Conservation (phyloP, 768 basidiomycete genomes). For the Tulasnella sp. region DNA sequence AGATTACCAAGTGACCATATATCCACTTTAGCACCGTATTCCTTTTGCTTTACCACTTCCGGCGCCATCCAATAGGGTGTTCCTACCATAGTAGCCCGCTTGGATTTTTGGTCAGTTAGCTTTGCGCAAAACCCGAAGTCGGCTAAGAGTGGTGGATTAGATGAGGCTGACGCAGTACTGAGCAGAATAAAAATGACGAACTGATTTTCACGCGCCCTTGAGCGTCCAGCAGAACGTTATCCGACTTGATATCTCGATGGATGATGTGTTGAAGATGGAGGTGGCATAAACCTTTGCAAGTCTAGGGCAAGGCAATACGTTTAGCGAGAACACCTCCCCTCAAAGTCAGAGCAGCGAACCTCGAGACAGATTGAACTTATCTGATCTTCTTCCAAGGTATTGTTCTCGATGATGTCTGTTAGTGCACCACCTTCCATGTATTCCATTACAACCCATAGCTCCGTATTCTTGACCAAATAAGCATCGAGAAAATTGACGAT, state of each 20-base stretch:
- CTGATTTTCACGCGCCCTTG: conserved; percentile 96
- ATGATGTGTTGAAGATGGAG: conserved; percentile 92
- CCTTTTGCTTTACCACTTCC: conserved; percentile 95
- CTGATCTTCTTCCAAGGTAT: conserved; percentile 90
- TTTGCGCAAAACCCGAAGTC: conserved; percentile 98
- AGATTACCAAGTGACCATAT: conserved; percentile 74
- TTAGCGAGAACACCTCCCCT: neutral
- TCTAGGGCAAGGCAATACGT: conserved; percentile 45
- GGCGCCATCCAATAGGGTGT: conserved; percentile 99
- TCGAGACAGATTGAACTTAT: conserved; percentile 88
- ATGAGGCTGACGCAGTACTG: neutral
- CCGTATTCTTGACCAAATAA: conserved; percentile 80
- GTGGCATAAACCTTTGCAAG: conserved; percentile 91
- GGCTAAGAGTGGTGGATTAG: conserved; percentile 46
- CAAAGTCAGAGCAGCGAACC: conserved; percentile 47
- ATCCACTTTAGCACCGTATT: conserved; percentile 96
- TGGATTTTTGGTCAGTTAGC: conserved; percentile 92
- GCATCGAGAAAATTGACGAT: conserved; percentile 94
- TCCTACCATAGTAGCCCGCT: conserved; percentile 97
- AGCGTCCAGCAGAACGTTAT: conserved; percentile 90
- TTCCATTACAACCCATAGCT: conserved; percentile 98
- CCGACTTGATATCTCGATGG: conserved; percentile 95
- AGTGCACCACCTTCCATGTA: conserved; percentile 98
- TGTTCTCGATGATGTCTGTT: conserved; percentile 97
- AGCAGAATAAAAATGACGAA: conserved; percentile 40